phyloP scores from a whole-genome alignment of 805 yeast species.

The Lachancea nothofagi region DNA sequence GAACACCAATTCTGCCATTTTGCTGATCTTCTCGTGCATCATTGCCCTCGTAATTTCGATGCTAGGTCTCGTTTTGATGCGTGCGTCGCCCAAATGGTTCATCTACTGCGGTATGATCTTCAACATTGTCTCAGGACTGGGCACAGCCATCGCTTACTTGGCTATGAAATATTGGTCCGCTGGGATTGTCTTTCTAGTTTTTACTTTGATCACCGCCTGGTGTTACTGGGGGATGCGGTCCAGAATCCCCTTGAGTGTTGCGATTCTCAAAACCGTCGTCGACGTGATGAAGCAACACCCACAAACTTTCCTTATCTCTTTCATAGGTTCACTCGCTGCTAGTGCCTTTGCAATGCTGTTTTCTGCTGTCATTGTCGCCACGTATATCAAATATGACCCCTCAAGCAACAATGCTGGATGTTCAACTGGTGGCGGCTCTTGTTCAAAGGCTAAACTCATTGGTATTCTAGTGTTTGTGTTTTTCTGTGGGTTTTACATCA shows the following conservation, averaged over 20 bases:
- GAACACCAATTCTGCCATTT: slow-evolving; percentile 67
- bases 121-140: slow-evolving; percentile 64
- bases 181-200: slow-evolving; percentile 66
- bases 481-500: slow-evolving; percentile 76
- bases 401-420: slow-evolving; percentile 49
- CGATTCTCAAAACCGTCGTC: slow-evolving; percentile 63
- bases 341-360: slow-evolving; percentile 64
- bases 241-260: slow-evolving; percentile 70
- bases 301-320: slow-evolving; percentile 55
- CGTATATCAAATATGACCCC: slow-evolving; percentile 73
- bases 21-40: slow-evolving; percentile 60
- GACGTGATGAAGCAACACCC: slow-evolving; percentile 73
- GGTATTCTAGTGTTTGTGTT: slow-evolving; percentile 69
- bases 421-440: slow-evolving; percentile 42
- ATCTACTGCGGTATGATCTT: slow-evolving; percentile 63
- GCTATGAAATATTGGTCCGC: slow-evolving; percentile 69
- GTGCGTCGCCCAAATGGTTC: slow-evolving; percentile 59
- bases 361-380: slow-evolving; percentile 61
- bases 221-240: slow-evolving; percentile 67
- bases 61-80: slow-evolving; percentile 53
- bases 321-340: slow-evolving; percentile 53
- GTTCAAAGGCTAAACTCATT: slow-evolving; percentile 56
- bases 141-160: slow-evolving; percentile 70
- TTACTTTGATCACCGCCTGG: slow-evolving; percentile 58
- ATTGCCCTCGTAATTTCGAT: slow-evolving; percentile 55